Evolutionary conservation across 805 yeast genomes (phyloP), one percentile per base, ranked within the genome.

Genomic region (Wickerhamomyces hampshirensis): DNA sequence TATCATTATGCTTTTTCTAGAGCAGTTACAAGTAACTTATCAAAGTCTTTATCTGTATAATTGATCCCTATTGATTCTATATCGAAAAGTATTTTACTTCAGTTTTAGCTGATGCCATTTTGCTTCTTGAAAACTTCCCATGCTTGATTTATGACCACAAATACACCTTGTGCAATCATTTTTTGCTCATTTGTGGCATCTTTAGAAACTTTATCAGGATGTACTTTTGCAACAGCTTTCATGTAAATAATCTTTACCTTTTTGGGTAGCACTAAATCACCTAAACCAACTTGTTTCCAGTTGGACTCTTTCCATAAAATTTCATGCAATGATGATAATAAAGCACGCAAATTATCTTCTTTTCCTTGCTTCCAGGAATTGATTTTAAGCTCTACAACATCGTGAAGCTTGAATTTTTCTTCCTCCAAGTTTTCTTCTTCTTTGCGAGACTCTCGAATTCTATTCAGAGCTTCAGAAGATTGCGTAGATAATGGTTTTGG

Each of bases 191-290:
- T 65, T 6, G 79, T 64, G 2, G 81, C 75, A 16, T 61, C 59
- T n/a, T 61, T 54, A 6, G 77, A 66, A 17, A 89, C 64, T 58
- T 93, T 93, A 59, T 93, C 99, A 0, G 91, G 78, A 58, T 89
- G 93, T 3, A 96, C 94, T 34, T 77, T 73, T 0, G 97, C 80
- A 47, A 93, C 86, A 5, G 96, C 87, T 59, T 83, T 85, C 88
- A 93, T 79, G 29, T 93, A 93, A 14, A 69, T 68, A 26, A 91
- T 65, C 57, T 91, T 91, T 26, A 88, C 97, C 56, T 84, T 88
- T 50, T 88, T 89, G 14, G 95, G 91, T 44, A 89, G 65, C 40
- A 93, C 93, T 40, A 93, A 65, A 38, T 91, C 97, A 4, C 80
- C 69, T 53, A 82, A 59, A 2, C 78, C 58, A 5, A 88, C 80